Evolutionary conservation across 306 rosid species (phyloP).

Genomic region (Vigna unguiculata): DNA sequence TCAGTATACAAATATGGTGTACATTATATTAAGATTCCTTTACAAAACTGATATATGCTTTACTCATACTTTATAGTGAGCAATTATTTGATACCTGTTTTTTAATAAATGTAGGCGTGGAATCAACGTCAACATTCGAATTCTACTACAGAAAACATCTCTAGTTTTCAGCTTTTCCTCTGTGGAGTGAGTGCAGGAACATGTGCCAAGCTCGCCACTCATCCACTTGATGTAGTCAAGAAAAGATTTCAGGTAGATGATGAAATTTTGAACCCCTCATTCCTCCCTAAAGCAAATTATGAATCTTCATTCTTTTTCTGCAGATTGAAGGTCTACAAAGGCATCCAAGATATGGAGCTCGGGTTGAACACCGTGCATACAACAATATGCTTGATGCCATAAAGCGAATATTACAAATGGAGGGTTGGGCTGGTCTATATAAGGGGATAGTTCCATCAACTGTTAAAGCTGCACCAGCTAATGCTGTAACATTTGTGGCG

Average conservation of each 20-base stretch:
- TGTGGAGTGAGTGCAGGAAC: constrained; percentile 95
- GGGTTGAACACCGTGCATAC: constrained; percentile 80
- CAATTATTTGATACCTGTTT: constrained; percentile 21
- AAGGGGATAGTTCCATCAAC: constrained; percentile 92
- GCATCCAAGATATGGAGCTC: constrained; percentile 91
- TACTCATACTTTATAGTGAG: constrained; percentile 19
- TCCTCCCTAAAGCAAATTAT: neutral
- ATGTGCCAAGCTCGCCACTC: constrained; percentile 95
- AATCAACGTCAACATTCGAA: constrained; percentile 55
- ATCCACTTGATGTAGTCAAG: constrained; percentile 98
- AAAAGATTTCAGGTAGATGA: constrained; percentile 91
- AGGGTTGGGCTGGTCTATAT: constrained; percentile 92
- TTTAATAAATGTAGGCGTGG: constrained; percentile 64
- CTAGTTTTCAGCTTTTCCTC: constrained; percentile 87
- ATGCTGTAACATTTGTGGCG: constrained; percentile 91
- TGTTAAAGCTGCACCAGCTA: constrained; percentile 90
- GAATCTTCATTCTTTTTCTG: constrained; percentile 26
- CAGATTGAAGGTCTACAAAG: constrained; percentile 94
- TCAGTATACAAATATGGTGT: neutral
- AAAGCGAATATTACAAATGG: constrained; percentile 58
- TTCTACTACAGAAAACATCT: constrained; percentile 50
- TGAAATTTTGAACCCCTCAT: neutral
- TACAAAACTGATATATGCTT: constrained; percentile 1
- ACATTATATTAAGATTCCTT: constrained; percentile 17
- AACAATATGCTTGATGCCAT: constrained; percentile 82